phyloP scores from a whole-genome alignment of 768 basidiomycete species.

The Collybia nuda region DNA sequence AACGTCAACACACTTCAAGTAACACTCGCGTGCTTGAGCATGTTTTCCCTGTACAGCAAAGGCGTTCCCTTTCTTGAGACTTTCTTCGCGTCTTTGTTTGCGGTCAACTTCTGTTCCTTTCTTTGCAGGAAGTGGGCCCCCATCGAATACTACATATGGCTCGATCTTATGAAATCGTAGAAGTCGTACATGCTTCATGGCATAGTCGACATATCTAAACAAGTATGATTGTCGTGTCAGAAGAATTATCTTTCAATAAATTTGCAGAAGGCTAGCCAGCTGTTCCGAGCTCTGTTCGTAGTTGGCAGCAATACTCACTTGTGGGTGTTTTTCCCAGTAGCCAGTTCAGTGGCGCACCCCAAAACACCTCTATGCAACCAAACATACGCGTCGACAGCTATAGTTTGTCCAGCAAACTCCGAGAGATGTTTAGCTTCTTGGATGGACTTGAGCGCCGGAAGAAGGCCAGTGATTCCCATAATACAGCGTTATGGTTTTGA shows the following conservation, averaged over 20 bases:
- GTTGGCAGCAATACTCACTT: slow-evolving; percentile 57
- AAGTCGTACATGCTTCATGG: slow-evolving; percentile 89
- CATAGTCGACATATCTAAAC: slow-evolving; percentile 90
- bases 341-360: slow-evolving; percentile 87
- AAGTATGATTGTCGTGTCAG: neutral
- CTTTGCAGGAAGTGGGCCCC: slow-evolving; percentile 94
- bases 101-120: slow-evolving; percentile 84
- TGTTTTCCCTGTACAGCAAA: slow-evolving; percentile 78
- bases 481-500: too few species aligned
- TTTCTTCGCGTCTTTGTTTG: slow-evolving; percentile 73
- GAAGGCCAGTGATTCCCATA: slow-evolving; percentile 92
- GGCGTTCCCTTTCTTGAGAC: slow-evolving; percentile 68
- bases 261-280: neutral
- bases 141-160: slow-evolving; percentile 95
- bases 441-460: slow-evolving; percentile 89
- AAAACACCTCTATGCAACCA: slow-evolving; percentile 91
- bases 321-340: slow-evolving; percentile 77
- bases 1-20: slow-evolving; percentile 90
- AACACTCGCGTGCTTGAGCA: slow-evolving; percentile 82
- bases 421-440: slow-evolving; percentile 76
- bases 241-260: neutral
- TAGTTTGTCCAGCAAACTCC: slow-evolving; percentile 78
- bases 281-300: neutral
- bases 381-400: slow-evolving; percentile 95
- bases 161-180: slow-evolving; percentile 80